These are phyloP conservation scores for Phytophthora pluvialis DNA, from an alignment of 352 stramenopile species.

Conservation along the genomic window DNA sequence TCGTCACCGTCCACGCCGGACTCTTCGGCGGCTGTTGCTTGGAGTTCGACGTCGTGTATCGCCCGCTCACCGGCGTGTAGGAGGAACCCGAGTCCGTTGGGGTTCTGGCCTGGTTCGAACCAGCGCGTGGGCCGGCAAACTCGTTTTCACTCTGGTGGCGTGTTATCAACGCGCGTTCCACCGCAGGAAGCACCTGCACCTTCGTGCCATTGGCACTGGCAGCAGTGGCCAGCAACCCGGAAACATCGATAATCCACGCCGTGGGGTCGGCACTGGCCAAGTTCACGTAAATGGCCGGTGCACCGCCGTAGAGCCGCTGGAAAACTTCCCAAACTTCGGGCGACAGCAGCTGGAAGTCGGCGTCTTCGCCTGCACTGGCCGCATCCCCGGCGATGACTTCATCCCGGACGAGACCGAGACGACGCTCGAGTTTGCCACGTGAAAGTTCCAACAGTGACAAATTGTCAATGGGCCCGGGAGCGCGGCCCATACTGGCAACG, in stretches of 20 bases:
- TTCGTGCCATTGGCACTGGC: constrained; percentile 30
- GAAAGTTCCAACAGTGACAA: constrained; percentile 60
- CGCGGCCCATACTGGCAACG: constrained; percentile 13
- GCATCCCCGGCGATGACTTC: constrained; percentile 33
- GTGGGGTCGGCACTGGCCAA: constrained; percentile 34
- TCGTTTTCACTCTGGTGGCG: constrained; percentile 48
- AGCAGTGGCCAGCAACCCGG: constrained; percentile 30
- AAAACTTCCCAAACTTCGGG: constrained; percentile 79
- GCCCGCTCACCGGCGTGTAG: constrained; percentile 23
- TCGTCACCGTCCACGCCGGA: constrained; percentile 40
- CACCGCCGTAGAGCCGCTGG: constrained; percentile 69
- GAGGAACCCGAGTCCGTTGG: constrained; percentile 23
- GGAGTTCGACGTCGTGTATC: constrained; percentile 15
- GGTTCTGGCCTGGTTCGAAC: constrained; percentile 25
- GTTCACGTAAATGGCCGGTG: constrained; percentile 54
- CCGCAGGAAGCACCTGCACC: constrained; percentile 27
- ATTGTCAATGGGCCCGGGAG: constrained; percentile 66
- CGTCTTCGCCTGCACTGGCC: constrained; percentile 28
- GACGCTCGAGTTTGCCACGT: constrained; percentile 55
- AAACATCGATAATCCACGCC: constrained; percentile 56
- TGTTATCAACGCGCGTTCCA: constrained; percentile 54
- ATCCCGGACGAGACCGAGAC: constrained; percentile 48
- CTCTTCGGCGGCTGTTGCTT: constrained; percentile 35
- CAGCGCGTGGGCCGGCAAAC: constrained; percentile 15
- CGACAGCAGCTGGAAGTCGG: constrained; percentile 70